Conservation (phyloP, 768 basidiomycete genomes). For the Russula foetens region DNA sequence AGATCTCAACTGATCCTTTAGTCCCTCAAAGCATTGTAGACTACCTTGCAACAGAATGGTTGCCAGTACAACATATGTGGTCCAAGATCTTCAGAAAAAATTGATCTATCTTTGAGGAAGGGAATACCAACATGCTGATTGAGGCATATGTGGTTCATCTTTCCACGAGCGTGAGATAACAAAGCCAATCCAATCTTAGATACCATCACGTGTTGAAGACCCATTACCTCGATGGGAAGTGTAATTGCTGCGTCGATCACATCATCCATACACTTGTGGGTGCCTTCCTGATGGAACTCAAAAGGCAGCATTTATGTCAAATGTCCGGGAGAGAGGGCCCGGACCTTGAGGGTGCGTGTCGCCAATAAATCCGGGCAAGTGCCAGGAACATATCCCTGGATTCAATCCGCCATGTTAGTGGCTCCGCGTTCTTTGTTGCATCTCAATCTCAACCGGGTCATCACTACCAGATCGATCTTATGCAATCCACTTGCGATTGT, state of each 20-base stretch:
- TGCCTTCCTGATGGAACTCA: no score
- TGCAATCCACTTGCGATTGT: neutral
- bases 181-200: neutral
- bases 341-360: neutral
- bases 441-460: neutral
- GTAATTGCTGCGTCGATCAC: neutral
- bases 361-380: neutral
- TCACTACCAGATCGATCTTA: neutral
- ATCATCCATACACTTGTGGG: no score
- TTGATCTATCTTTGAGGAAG: neutral
- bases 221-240: neutral
- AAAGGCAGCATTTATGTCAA: no score
- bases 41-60: neutral
- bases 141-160: neutral
- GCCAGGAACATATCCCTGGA: neutral
- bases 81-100: neutral
- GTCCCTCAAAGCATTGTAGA: neutral
- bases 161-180: no score
- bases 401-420: neutral
- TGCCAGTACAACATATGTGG: neutral
- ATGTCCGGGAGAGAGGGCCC: no score
- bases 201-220: neutral
- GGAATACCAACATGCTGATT: neutral
- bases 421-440: neutral
- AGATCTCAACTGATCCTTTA: neutral